These are phyloP conservation scores for Nicotiana benthamiana DNA, from an alignment of 257 asterid genomes.

Conservation along the genomic window DNA sequence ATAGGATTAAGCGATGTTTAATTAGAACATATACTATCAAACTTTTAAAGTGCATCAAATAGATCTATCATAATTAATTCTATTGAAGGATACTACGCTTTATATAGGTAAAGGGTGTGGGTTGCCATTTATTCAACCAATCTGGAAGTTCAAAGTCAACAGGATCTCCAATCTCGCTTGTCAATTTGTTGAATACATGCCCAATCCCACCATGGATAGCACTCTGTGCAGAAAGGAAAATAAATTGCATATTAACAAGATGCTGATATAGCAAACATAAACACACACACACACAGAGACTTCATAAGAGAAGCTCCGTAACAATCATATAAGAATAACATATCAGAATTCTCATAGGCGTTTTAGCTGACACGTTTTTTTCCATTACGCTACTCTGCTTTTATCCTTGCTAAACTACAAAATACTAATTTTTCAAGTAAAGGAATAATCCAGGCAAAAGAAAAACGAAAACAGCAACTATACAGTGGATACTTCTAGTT, in stretches of 20 bases:
- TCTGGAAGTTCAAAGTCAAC: slow-evolving; percentile 91
- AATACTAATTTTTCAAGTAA: background rate
- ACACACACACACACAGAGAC: background rate
- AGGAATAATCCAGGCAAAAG: background rate
- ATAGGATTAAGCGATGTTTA: background rate
- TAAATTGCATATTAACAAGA: slow-evolving; percentile 3
- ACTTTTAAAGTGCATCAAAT: background rate
- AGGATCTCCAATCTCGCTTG: slow-evolving; percentile 56
- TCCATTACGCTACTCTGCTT: background rate
- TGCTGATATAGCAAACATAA: background rate
- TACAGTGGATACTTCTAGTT: background rate
- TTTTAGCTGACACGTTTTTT: background rate
- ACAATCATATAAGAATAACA: background rate
- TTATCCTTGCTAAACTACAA: background rate
- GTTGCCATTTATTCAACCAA: slow-evolving; percentile 53
- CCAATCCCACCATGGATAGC: slow-evolving; percentile 38
- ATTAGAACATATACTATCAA: background rate
- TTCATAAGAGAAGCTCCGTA: background rate
- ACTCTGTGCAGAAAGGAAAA: slow-evolving; percentile 26
- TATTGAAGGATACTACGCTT: slow-evolving; percentile 78
- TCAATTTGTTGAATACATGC: slow-evolving; percentile 54
- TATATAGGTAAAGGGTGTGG: slow-evolving; percentile 57
- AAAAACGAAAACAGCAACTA: background rate
- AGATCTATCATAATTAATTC: background rate
- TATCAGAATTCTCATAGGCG: background rate